These are phyloP conservation scores for Camelina sativa DNA, from an alignment of 345 rosid species.

Conservation along the genomic window DNA sequence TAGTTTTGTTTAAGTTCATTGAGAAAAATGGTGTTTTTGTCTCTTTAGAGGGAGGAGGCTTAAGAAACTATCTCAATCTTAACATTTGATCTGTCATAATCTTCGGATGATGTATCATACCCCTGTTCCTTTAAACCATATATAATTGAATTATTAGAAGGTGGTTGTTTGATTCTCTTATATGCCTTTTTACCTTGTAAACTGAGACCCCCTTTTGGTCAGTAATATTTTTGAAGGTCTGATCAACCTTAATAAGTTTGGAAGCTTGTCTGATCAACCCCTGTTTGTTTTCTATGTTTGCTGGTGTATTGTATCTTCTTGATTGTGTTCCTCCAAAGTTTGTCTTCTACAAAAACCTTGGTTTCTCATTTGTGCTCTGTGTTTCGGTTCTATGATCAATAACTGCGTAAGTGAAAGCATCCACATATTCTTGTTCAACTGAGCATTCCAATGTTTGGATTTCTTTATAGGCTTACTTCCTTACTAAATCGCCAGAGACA, in stretches of 20 bases:
- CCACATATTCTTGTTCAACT: slow-evolving; percentile 8
- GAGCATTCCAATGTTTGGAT: slow-evolving; percentile 3
- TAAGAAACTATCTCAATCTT: background rate
- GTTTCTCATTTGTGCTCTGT: background rate
- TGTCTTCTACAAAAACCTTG: background rate
- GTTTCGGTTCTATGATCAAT: background rate
- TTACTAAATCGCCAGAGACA: slow-evolving; percentile 72
- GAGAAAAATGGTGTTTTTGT: background rate
- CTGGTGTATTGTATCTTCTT: background rate
- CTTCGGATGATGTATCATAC: background rate
- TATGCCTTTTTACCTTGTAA: slow-evolving; percentile 1
- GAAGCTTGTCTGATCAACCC: background rate
- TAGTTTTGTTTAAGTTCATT: background rate
- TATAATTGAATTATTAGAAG: background rate
- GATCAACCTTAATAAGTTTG: background rate
- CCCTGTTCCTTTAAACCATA: background rate
- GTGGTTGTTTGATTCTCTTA: background rate
- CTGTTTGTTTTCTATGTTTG: background rate
- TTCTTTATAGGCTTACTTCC: slow-evolving; percentile 58
- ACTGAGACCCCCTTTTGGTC: background rate
- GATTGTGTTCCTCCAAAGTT: background rate
- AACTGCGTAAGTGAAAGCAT: background rate
- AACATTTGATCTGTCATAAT: background rate
- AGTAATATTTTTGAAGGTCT: slow-evolving; percentile 6
- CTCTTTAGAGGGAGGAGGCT: background rate